A percentile compares a stretch with the other conserved stretches of the same genome.
These are phyloP conservation scores for Stygiomarasmius scandens DNA, from an alignment of 1,284 basidiomycete genomes.

Conservation along the genomic window DNA sequence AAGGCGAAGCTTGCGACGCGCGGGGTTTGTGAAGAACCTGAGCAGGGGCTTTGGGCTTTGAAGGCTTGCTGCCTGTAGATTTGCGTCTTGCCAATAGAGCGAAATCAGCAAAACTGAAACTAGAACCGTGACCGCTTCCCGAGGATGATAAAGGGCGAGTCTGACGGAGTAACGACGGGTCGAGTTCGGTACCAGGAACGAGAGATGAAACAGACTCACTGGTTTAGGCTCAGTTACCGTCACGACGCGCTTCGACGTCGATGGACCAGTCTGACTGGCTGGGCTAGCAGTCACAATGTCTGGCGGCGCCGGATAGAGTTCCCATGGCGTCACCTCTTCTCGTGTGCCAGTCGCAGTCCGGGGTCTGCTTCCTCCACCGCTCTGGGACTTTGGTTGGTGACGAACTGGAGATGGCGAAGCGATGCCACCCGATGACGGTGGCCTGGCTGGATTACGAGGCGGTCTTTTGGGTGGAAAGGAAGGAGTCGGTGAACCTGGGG, in stretches of 20 bases:
- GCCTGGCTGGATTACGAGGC: conserved; percentile 27
- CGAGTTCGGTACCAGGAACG: neutral
- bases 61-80: conserved; percentile 17
- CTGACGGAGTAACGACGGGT: neutral
- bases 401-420: neutral
- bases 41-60: conserved; percentile 9
- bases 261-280: neutral
- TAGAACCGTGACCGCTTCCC: conserved; percentile 4
- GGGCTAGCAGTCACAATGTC: conserved; percentile 12
- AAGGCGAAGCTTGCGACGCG: neutral
- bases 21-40: conserved; percentile 13
- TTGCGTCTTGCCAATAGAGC: conserved; percentile 19
- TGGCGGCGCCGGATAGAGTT: conserved; percentile 37
- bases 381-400: conserved; percentile 2
- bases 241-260: neutral
- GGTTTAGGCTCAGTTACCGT: neutral
- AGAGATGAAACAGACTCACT: neutral
- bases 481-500: conserved; percentile 18
- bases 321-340: conserved; percentile 41
- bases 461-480: conserved; percentile 18
- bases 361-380: conserved; percentile 1
- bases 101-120: conserved; percentile 15
- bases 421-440: neutral
- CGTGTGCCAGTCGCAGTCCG: conserved; percentile 29
- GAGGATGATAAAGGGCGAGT: conserved; percentile 13